Conservation (phyloP, 2,329 filamentous ascomycete genomes). For the Penicillium rolfsii region DNA sequence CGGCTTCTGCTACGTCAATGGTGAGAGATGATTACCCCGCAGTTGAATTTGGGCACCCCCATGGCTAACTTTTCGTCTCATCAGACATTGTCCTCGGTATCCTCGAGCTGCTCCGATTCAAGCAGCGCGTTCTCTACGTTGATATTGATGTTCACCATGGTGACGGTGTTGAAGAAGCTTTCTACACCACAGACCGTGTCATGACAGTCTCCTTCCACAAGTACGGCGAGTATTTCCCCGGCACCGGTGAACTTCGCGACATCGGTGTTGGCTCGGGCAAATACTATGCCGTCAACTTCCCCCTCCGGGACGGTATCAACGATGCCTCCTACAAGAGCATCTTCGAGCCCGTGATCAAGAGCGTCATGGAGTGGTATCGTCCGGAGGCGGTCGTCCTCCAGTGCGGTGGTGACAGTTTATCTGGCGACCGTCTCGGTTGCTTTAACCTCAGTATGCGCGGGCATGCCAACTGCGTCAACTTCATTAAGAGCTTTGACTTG, state of each 20-base stretch:
- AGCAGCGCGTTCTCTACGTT: conserved; percentile 67
- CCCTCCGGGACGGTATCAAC: conserved; percentile 69
- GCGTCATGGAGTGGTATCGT: conserved; percentile 70
- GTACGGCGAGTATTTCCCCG: conserved; percentile 73
- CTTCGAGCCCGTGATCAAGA: conserved; percentile 69
- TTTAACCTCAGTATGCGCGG: conserved; percentile 73
- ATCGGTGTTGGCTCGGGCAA: conserved; percentile 70
- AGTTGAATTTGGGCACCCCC: background rate
- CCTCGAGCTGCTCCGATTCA: conserved; percentile 65
- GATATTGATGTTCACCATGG: conserved; percentile 71
- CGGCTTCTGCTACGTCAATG: conserved; percentile 98
- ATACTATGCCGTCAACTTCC: conserved; percentile 71
- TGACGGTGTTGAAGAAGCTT: conserved; percentile 71
- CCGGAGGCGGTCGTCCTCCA: conserved; percentile 70
- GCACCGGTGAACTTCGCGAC: conserved; percentile 69
- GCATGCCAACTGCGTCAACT: conserved; percentile 71
- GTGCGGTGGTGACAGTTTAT: conserved; percentile 69
- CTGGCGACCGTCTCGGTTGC: conserved; percentile 68
- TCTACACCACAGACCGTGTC: conserved; percentile 71
- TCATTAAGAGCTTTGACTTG: conserved; percentile 68
- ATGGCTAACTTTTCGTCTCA: conserved; percentile 18
- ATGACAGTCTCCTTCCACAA: conserved; percentile 75
- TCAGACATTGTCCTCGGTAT: conserved; percentile 69
- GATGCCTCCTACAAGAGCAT: conserved; percentile 69
- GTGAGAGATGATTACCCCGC: conserved; percentile 28